Conservation (phyloP, 192 early-diverging fungal species). For the Dissophora ornata region DNA sequence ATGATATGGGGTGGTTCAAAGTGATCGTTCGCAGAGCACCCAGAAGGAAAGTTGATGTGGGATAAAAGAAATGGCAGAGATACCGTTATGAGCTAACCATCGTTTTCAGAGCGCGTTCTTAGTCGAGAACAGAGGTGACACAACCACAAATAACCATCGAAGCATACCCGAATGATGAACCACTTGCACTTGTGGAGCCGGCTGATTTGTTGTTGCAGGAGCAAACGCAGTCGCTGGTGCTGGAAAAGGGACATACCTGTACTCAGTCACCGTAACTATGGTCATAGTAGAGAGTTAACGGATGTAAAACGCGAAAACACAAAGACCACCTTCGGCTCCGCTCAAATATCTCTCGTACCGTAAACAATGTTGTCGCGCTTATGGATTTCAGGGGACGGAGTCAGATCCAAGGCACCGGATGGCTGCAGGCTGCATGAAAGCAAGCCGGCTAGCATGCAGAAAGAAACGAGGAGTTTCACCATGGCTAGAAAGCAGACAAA, state of each 20-base stretch:
- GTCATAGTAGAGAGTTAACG: not conserved
- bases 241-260: constrained; percentile 21
- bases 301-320: not conserved
- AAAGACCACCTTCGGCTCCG: not conserved
- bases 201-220: not conserved
- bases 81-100: no score
- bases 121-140: not conserved
- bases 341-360: not conserved
- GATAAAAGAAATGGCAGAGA: no score
- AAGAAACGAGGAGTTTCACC: no score
- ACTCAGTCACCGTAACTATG: constrained; percentile 46
- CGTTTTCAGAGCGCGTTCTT: no score
- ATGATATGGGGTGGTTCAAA: not conserved
- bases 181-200: not conserved
- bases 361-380: constrained; percentile 27
- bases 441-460: no score
- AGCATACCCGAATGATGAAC: not conserved
- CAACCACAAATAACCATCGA: not conserved
- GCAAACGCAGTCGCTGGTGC: not conserved
- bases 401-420: not conserved
- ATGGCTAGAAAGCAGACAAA: no score
- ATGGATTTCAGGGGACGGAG: not conserved
- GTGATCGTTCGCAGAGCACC: no score
- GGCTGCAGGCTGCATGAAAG: no score
- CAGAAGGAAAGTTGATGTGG: no score